These are phyloP conservation scores for Colletotrichum somersetense DNA, from an alignment of 2,329 filamentous ascomycete species.

Conservation along the genomic window DNA sequence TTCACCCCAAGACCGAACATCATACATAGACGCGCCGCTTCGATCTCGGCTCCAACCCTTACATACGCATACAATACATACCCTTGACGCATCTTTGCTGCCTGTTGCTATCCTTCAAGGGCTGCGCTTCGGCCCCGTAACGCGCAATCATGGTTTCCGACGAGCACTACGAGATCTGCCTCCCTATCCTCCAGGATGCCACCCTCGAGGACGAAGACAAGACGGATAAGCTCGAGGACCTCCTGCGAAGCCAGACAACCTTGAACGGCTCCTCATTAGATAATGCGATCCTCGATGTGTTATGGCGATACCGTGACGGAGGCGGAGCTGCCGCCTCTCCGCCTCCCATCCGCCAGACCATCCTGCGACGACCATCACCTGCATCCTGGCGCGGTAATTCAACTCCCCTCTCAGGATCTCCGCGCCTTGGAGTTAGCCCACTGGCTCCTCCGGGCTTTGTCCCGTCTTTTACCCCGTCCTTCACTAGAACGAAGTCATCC, in stretches of 20 bases:
- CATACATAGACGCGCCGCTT: slow-evolving; percentile 38
- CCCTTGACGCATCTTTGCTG: slow-evolving; percentile 28
- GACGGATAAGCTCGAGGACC: slow-evolving; percentile 85
- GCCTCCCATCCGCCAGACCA: slow-evolving; percentile 87
- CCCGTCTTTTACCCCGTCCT: slow-evolving; percentile 83
- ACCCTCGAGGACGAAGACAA: slow-evolving; percentile 93
- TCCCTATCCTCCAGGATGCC: slow-evolving; percentile 86
- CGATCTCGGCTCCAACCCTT: slow-evolving; percentile 27
- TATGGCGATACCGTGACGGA: slow-evolving; percentile 85
- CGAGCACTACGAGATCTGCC: slow-evolving; percentile 90
- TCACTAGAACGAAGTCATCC: slow-evolving; percentile 81
- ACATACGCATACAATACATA: slow-evolving; percentile 40
- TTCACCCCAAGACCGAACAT: slow-evolving; percentile 35
- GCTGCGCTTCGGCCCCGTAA: slow-evolving; percentile 29
- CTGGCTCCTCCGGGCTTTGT: slow-evolving; percentile 87
- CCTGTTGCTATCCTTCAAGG: slow-evolving; percentile 21
- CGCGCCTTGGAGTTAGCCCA: slow-evolving; percentile 84
- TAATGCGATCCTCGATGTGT: slow-evolving; percentile 88
- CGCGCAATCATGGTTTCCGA: slow-evolving; percentile 84
- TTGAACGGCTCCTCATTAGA: slow-evolving; percentile 84
- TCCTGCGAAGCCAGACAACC: slow-evolving; percentile 82
- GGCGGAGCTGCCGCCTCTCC: slow-evolving; percentile 78
- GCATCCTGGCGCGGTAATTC: slow-evolving; percentile 90
- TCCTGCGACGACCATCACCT: slow-evolving; percentile 90
- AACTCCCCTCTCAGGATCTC: slow-evolving; percentile 86